Evolutionary conservation across 2,329 filamentous ascomycete genomes (phyloP).

Genomic region (Annulohypoxylon truncatum): DNA sequence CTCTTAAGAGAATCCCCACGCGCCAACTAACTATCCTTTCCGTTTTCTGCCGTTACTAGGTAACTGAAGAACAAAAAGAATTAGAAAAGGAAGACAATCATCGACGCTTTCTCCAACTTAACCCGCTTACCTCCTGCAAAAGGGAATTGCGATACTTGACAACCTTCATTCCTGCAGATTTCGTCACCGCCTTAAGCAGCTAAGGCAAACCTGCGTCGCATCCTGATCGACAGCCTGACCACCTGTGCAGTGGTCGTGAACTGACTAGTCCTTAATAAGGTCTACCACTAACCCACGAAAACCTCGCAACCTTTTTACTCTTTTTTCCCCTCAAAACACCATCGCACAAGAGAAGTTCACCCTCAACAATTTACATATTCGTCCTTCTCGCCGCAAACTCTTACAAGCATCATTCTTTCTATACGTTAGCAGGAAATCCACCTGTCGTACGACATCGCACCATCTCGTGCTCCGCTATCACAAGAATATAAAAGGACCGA

Average conservation of each 20-base stretch:
- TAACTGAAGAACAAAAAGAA: background rate
- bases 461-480: slow-evolving; percentile 29
- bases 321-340: background rate
- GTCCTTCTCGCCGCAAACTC: slow-evolving; percentile 17
- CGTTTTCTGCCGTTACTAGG: background rate
- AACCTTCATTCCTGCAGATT: slow-evolving; percentile 23
- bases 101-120: slow-evolving; percentile 17
- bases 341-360: slow-evolving; percentile 13
- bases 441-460: slow-evolving; percentile 45
- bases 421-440: slow-evolving; percentile 31
- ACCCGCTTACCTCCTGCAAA: slow-evolving; percentile 21
- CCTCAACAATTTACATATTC: slow-evolving; percentile 8
- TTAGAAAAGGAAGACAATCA: slow-evolving; percentile 15
- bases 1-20: slow-evolving; percentile 14
- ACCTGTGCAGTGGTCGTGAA: slow-evolving; percentile 8
- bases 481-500: slow-evolving; percentile 15
- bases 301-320: slow-evolving; percentile 15
- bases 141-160: slow-evolving; percentile 24
- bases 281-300: slow-evolving; percentile 13
- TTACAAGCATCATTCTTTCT: slow-evolving; percentile 20
- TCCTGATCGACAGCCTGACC: slow-evolving; percentile 29
- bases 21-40: background rate
- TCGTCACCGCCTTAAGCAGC: slow-evolving; percentile 33
- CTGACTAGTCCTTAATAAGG: slow-evolving; percentile 28
- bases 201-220: slow-evolving; percentile 25